Conservation (phyloP, 2,329 filamentous ascomycete genomes). For the Calonectria montana region DNA sequence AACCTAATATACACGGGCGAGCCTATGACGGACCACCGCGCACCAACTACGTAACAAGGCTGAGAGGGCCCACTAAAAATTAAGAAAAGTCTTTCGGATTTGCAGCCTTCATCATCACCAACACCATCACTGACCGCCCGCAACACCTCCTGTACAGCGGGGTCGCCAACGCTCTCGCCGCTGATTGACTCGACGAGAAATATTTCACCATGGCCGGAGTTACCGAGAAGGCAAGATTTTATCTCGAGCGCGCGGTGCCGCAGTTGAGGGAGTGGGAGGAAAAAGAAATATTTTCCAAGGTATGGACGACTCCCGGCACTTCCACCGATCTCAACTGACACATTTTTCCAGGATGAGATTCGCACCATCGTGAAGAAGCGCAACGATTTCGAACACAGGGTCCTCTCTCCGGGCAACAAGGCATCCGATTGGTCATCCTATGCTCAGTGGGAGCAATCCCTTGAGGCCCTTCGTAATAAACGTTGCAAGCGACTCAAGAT, state of each 20-base stretch:
- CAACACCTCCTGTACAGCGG: neutral
- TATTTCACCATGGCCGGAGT: slow-evolving; percentile 76
- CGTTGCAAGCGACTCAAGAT: slow-evolving; percentile 85
- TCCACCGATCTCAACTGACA: slow-evolving; percentile 18
- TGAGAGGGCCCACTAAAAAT: slow-evolving; percentile 33
- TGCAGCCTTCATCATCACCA: neutral
- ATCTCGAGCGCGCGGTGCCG: slow-evolving; percentile 90
- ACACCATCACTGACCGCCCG: neutral
- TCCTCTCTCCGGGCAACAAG: slow-evolving; percentile 83
- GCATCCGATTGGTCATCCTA: slow-evolving; percentile 87
- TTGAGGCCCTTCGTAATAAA: slow-evolving; percentile 83
- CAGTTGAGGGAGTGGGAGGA: slow-evolving; percentile 93
- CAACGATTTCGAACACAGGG: slow-evolving; percentile 91
- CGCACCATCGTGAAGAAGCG: slow-evolving; percentile 88
- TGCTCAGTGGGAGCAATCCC: slow-evolving; percentile 75
- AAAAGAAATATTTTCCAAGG: slow-evolving; percentile 89
- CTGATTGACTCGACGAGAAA: neutral
- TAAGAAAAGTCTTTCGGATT: neutral
- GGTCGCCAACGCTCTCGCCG: neutral
- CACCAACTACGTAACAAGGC: slow-evolving; percentile 25
- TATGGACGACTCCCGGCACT: slow-evolving; percentile 48
- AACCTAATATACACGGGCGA: slow-evolving; percentile 25
- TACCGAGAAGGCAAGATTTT: slow-evolving; percentile 94
- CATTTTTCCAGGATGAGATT: slow-evolving; percentile 80
- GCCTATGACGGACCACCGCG: neutral